Evolutionary conservation across 306 rosid species (phyloP).

Genomic region (Sicyos edulis): DNA sequence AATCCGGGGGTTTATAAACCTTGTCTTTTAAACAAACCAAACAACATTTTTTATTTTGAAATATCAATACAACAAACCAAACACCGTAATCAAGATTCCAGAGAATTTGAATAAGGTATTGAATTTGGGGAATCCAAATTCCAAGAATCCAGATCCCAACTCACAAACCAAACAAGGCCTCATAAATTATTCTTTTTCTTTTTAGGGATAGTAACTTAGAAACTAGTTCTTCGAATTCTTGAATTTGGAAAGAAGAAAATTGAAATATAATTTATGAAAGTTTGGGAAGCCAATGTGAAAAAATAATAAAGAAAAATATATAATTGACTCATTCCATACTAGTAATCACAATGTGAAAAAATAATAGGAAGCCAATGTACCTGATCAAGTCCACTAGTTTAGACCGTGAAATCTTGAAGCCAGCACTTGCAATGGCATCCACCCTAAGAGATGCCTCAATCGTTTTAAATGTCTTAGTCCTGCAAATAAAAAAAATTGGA

Average conservation of each 20-base stretch:
- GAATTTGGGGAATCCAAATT: too few relatives aligned
- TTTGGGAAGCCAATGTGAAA: too few relatives aligned
- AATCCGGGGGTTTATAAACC: too few relatives aligned
- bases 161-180: too few relatives aligned
- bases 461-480: slow-evolving; percentile 68
- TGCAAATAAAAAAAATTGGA: slow-evolving; percentile 34
- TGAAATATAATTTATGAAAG: too few relatives aligned
- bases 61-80: too few relatives aligned
- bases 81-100: too few relatives aligned
- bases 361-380: slow-evolving; percentile 27
- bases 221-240: not conserved
- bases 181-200: not conserved
- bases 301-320: too few relatives aligned
- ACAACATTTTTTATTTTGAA: too few relatives aligned
- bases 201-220: not conserved
- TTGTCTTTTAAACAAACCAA: too few relatives aligned
- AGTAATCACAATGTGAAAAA: not conserved
- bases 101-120: too few relatives aligned
- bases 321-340: not conserved
- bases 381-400: slow-evolving; percentile 81
- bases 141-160: too few relatives aligned
- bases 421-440: slow-evolving; percentile 96
- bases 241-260: not conserved
- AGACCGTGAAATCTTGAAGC: slow-evolving; percentile 83
- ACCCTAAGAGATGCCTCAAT: slow-evolving; percentile 76